Evolutionary conservation across 2,329 filamentous ascomycete genomes (phyloP).

Genomic region (Elsinoe fawcettii): DNA sequence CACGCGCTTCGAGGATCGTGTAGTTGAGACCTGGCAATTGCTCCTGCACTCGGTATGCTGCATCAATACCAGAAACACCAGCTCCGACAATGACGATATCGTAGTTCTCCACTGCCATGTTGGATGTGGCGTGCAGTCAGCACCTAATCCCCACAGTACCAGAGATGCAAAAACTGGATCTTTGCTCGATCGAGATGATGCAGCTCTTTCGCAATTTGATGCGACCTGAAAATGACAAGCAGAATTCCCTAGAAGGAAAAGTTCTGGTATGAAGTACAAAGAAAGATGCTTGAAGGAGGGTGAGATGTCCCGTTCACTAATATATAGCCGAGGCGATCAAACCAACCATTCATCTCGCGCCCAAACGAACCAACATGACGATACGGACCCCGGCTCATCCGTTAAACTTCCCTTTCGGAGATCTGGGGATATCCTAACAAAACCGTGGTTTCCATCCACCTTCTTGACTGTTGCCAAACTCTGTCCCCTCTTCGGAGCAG

Average conservation of each 20-base stretch:
- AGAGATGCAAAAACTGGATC: not conserved
- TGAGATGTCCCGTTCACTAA: not conserved
- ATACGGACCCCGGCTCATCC: not conserved
- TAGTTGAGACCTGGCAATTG: conserved; percentile 50
- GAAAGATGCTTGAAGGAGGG: no score
- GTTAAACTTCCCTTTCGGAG: not conserved
- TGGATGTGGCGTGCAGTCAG: not conserved
- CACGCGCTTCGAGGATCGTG: conserved; percentile 60
- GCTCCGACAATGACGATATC: conserved; percentile 59
- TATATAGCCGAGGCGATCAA: not conserved
- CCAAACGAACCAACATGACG: not conserved
- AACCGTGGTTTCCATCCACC: not conserved
- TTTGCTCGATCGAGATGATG: no score
- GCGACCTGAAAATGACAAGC: no score
- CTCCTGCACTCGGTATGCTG: conserved; percentile 52
- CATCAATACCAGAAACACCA: conserved; percentile 68
- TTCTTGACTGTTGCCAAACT: not conserved
- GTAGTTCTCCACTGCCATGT: conserved; percentile 21
- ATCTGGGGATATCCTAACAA: not conserved
- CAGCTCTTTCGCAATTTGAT: no score
- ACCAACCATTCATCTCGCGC: no score
- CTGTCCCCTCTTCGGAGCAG: not conserved
- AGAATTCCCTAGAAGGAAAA: no score
- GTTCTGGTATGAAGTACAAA: no score
- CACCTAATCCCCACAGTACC: not conserved